Evolutionary conservation across 768 basidiomycete genomes (phyloP), one percentile per base, ranked within the genome.

Genomic region (Leccinum subtestaceum): DNA sequence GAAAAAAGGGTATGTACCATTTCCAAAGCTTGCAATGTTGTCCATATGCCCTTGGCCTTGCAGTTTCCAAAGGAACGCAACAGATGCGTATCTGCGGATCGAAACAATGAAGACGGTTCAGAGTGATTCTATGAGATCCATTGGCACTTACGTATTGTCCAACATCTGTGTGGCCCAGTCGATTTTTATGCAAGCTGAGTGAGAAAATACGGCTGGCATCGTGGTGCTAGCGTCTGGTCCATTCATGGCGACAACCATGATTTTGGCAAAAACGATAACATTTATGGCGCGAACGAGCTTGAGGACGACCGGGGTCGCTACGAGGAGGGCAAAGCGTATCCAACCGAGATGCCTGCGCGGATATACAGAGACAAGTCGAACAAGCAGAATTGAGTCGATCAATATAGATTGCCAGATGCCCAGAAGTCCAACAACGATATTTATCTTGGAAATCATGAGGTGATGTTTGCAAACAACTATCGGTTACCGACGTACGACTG

Each of bases 101-200:
- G n/a, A 50, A 25, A 45, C 27, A n/a, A 7, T 50, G 5, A 43
- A 27, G 45, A 31, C 7, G 10, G 13, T 15, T 9, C 15, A 27
- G 25, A 31, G 13, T 1, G 13, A 36, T 10, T 38, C 9, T 2
- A 25, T 7, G 11, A 8, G 4, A 27, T 49, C 4, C 7, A 17
- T 23, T 2, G 19, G 6, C 1, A 53, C 65, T 57, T 4, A 72
- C 68, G 51, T 46, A 29, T 73, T 73, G 48, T 73, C 71, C n/a
- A 68, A 34, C 51, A 72, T 52, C 56, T 73, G 70, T 19, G 67
- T 54, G 8, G 66, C 61, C 71, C 71, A 72, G n/a, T 71, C 72
- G 11, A 74, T 63, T 45, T 69, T 71, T 36, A 72, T 46, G 59
- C 67, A 73, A 9, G 71, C 71, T 9, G 51, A 55, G 29, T 49